Base-by-base conservation (phyloP, 2,329 filamentous ascomycete species). In the Pseudocercospora fijiensis region DNA sequence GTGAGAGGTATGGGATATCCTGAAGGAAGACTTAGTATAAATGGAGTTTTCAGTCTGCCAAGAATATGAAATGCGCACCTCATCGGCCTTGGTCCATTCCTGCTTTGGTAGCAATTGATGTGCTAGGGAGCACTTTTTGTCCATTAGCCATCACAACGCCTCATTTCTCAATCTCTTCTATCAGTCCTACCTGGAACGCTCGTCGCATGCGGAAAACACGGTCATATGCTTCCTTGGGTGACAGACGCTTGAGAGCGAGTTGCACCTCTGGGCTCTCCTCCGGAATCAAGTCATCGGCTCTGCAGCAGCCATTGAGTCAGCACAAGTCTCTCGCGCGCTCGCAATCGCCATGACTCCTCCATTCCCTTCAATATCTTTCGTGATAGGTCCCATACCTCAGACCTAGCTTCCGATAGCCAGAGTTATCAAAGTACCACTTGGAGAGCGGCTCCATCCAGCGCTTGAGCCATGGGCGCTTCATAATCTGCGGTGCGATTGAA, bases 141-240 rank as follows among this genome's bases (percentile, higher is more conserved):
- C 30, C n/a, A 22, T 69, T 41, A 67, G 67, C 49, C 45, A 24
- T 41, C 52, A 4, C 61, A 55, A 37, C 30, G 28, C 33, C n/a
- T 9, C 33, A 4, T 7, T 47, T 20, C 49, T 28, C 30, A 6
- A 43, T 16, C 24, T 58, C 74, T 70, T 73, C 71, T 37, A 65
- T 27, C 53, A 41, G 3, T 47, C 59, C 69, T 82, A 90, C 88
- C 85, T 99, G 95, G 82, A 96, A 88, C 75, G 95, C 94, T 81
- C 95, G 89, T 83, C 95, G 91, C 80, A 99, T 87, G 77, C 95
- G 93, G 89, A 92, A 99, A 78, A 98, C 88, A 79, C 95, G 94
- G 84, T 99, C 95, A 83, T 98, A 98, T 75, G 89, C 86, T 78
- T 95, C 91, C 84, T 96, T 91, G 75, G 91, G 86, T 63, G 90